Evolutionary conservation across 2,329 filamentous ascomycete genomes (phyloP).

Genomic region (Biscogniauxia mediterranea): DNA sequence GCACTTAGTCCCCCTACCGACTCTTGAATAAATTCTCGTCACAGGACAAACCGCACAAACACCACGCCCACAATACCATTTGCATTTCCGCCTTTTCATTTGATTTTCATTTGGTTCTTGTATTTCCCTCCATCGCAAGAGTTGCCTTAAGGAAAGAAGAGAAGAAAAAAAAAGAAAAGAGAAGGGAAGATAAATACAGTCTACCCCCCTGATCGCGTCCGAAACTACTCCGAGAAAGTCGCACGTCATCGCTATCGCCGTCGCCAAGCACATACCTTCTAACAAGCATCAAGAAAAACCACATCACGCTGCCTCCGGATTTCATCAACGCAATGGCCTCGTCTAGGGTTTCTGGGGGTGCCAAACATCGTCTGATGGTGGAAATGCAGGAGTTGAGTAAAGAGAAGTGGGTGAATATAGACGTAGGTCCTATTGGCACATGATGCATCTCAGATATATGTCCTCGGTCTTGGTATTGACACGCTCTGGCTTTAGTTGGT

Average conservation of each 20-base stretch:
- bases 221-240: background rate
- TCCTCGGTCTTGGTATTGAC: slow-evolving; percentile 13
- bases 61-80: background rate
- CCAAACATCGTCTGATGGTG: slow-evolving; percentile 83
- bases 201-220: background rate
- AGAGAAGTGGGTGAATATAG: slow-evolving; percentile 92
- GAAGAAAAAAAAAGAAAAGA: too few relatives aligned
- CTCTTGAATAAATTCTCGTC: background rate
- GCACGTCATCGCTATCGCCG: background rate
- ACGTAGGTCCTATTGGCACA: slow-evolving; percentile 50
- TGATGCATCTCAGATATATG: background rate
- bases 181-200: background rate
- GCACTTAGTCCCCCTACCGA: background rate
- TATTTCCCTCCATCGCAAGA: background rate
- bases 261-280: background rate
- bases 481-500: slow-evolving; percentile 54
- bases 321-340: slow-evolving; percentile 26
- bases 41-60: background rate
- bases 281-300: background rate
- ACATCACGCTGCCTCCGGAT: background rate
- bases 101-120: background rate
- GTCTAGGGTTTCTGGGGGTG: slow-evolving; percentile 37
- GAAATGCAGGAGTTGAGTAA: slow-evolving; percentile 80
- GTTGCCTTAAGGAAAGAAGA: too few relatives aligned
- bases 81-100: background rate